A percentile compares a stretch with the other conserved stretches of the same genome.
Conservation (phyloP, 2,329 filamentous ascomycete species). For the Penicillium sp. region DNA sequence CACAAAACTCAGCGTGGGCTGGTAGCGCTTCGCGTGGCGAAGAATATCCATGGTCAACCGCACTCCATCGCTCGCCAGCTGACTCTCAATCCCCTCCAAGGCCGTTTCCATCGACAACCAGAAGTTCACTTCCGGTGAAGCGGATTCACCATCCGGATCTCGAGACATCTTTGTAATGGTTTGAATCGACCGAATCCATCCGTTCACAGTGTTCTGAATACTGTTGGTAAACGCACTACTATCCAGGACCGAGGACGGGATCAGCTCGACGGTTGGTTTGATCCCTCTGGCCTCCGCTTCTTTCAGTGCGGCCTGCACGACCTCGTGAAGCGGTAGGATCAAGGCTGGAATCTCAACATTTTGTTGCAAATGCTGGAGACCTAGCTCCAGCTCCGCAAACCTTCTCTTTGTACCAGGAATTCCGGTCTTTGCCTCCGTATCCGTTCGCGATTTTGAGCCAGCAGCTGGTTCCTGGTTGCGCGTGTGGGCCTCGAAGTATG, state of each 20-base stretch:
- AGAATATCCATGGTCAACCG: slow-evolving; percentile 87
- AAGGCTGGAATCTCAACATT: slow-evolving; percentile 97
- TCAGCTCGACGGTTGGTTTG: slow-evolving; percentile 70
- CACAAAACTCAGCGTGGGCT: slow-evolving; percentile 93
- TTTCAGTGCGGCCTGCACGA: slow-evolving; percentile 79
- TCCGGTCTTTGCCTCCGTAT: slow-evolving; percentile 86
- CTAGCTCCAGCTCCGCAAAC: slow-evolving; percentile 87
- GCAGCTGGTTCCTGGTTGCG: slow-evolving; percentile 66
- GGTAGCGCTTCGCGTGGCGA: slow-evolving; percentile 94
- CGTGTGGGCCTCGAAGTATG: slow-evolving; percentile 95
- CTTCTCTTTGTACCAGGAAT: slow-evolving; percentile 97
- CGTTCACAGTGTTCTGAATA: slow-evolving; percentile 86
- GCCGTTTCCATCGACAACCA: slow-evolving; percentile 97
- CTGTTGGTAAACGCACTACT: slow-evolving; percentile 92
- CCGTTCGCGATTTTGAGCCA: slow-evolving; percentile 65
- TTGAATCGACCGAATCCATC: slow-evolving; percentile 98
- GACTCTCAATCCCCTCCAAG: slow-evolving; percentile 82
- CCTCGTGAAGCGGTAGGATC: slow-evolving; percentile 76
- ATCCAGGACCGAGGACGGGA: slow-evolving; percentile 70
- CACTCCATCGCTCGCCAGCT: slow-evolving; percentile 83
- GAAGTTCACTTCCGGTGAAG: slow-evolving; percentile 97
- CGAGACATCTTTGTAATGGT: slow-evolving; percentile 90
- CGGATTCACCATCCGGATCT: slow-evolving; percentile 70
- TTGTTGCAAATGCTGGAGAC: slow-evolving; percentile 84
- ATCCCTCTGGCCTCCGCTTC: slow-evolving; percentile 62